Conservation (phyloP, 768 basidiomycete genomes). For the Kwoniella newhampshirensis region DNA sequence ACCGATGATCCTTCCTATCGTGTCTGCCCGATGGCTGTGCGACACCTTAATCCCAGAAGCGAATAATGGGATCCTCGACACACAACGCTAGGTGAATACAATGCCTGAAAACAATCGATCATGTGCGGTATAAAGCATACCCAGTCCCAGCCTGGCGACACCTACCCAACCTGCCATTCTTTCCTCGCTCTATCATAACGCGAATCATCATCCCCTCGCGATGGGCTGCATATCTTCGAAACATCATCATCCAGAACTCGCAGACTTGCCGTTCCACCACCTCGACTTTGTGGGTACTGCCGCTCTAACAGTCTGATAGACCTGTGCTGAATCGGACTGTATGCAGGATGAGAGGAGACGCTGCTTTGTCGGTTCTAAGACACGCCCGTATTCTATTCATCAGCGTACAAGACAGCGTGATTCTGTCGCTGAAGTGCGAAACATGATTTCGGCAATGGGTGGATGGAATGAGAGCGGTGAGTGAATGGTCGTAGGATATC, state of each 20-base stretch:
- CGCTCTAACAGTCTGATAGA: neutral
- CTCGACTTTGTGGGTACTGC: neutral
- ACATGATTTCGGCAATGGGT: slow-evolving; percentile 22
- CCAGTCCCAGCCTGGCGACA: too few species aligned
- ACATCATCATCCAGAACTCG: neutral
- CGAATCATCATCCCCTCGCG: slow-evolving; percentile 1
- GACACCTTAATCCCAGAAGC: neutral
- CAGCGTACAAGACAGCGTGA: slow-evolving; percentile 11
- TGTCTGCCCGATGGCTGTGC: neutral
- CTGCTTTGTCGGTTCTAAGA: neutral
- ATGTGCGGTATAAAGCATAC: too few species aligned
- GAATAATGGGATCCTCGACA: neutral
- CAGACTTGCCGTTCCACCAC: slow-evolving; percentile 5
- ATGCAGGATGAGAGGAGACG: neutral
- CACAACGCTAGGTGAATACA: neutral
- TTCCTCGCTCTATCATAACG: too few species aligned
- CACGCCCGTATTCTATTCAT: neutral
- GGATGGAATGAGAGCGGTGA: slow-evolving; percentile 30
- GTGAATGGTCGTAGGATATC: neutral
- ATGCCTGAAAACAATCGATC: slow-evolving; percentile 8
- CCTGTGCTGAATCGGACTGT: neutral
- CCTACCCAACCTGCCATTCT: too few species aligned
- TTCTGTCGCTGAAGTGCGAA: slow-evolving; percentile 21
- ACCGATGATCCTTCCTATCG: slow-evolving; percentile 3
- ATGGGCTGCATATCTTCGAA: slow-evolving; percentile 8